These are phyloP conservation scores for Aspergillus vadensis DNA, from an alignment of 2,329 filamentous ascomycete species.

Conservation along the genomic window DNA sequence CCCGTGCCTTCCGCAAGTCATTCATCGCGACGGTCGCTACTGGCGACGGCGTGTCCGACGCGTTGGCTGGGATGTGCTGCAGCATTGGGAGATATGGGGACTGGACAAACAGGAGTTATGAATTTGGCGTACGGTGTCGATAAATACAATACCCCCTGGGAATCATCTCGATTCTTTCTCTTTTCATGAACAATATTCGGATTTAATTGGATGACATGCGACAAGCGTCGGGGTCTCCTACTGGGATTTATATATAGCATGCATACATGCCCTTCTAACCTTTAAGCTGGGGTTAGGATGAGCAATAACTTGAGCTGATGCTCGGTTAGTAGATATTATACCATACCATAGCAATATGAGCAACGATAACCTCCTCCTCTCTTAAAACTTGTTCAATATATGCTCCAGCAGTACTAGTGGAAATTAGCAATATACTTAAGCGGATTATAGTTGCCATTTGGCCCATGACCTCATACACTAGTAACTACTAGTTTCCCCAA, in stretches of 20 bases:
- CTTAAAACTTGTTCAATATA: no score
- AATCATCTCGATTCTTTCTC: not conserved
- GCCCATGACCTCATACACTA: no score
- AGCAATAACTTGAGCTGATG: no score
- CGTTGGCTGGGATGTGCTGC: conserved; percentile 44
- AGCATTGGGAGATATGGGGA: conserved; percentile 48
- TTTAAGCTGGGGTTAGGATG: no score
- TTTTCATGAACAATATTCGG: not conserved
- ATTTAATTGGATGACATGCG: not conserved
- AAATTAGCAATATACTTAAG: no score
- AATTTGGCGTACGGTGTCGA: conserved; percentile 1
- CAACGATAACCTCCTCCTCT: no score
- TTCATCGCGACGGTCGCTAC: conserved; percentile 22
- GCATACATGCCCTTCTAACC: not conserved
- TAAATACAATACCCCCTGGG: not conserved
- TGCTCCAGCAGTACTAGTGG: no score
- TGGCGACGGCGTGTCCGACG: conserved; percentile 39
- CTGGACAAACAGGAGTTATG: conserved; percentile 45
- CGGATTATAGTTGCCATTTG: no score
- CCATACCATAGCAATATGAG: no score
- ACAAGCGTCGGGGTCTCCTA: not conserved
- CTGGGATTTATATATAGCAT: not conserved
- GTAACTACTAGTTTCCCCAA: no score
- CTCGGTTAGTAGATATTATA: no score
- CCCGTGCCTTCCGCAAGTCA: conserved; percentile 13